Evolutionary conservation across 306 rosid species (phyloP).

Genomic region (Chamaecrista fasciculata): DNA sequence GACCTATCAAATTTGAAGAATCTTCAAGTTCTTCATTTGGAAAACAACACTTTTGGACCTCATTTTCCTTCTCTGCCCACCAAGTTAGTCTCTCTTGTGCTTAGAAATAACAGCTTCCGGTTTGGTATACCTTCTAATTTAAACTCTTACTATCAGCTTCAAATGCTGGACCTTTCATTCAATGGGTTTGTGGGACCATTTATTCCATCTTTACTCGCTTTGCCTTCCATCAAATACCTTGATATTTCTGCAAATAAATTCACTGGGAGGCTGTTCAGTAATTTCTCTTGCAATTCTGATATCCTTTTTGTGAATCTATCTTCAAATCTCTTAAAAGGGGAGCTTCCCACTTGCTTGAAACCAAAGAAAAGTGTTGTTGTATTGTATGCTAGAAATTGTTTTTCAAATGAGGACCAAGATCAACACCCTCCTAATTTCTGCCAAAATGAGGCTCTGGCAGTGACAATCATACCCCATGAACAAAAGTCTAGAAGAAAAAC

Average conservation of each 20-base stretch:
- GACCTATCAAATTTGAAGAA: constrained; percentile 56
- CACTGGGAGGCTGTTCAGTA: constrained; percentile 62
- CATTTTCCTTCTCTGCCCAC: constrained; percentile 66
- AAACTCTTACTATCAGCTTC: constrained; percentile 57
- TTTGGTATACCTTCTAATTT: constrained; percentile 55
- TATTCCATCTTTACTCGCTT: constrained; percentile 49
- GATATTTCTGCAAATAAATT: constrained; percentile 75
- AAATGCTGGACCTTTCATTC: constrained; percentile 73
- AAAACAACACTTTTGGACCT: constrained; percentile 69
- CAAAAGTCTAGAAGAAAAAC: constrained; percentile 33
- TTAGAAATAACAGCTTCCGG: constrained; percentile 67
- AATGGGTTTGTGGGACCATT: constrained; percentile 83
- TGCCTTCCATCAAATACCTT: constrained; percentile 72
- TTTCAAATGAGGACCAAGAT: constrained; percentile 44
- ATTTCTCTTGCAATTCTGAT: constrained; percentile 63
- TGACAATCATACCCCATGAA: constrained; percentile 45
- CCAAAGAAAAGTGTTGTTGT: constrained; percentile 37
- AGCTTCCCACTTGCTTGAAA: constrained; percentile 64
- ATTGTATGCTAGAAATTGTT: constrained; percentile 61
- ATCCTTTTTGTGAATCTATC: constrained; percentile 71
- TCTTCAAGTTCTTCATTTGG: constrained; percentile 72
- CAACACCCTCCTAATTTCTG: constrained; percentile 60
- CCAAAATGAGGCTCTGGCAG: constrained; percentile 87
- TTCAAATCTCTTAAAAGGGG: constrained; percentile 80
- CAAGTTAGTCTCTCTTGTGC: constrained; percentile 62